These are phyloP conservation scores for Aspergillus puulaauensis DNA, from an alignment of 2,329 filamentous ascomycete species.

Conservation along the genomic window DNA sequence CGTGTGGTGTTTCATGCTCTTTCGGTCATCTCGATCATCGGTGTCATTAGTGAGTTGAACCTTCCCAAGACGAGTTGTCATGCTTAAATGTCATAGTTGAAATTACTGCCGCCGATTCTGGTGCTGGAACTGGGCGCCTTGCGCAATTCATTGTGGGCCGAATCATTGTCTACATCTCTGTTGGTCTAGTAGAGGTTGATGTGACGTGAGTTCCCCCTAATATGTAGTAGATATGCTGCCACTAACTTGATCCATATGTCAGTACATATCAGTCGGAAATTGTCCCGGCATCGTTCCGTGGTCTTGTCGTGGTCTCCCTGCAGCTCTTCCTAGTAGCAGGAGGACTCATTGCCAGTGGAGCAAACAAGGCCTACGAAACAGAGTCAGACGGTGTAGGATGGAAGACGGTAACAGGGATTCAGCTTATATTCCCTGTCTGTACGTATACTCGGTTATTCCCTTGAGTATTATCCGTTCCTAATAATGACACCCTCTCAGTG, in stretches of 20 bases:
- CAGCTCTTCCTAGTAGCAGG: not conserved
- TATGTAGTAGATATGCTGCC: too few species aligned
- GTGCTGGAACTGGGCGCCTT: not conserved
- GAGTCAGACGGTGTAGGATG: not conserved
- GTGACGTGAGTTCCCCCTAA: not conserved
- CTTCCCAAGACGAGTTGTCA: not conserved
- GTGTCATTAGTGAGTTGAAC: not conserved
- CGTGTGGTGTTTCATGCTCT: not conserved
- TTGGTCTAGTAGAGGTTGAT: not conserved
- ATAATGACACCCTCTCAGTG: not conserved
- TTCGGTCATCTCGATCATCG: not conserved
- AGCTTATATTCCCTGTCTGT: not conserved
- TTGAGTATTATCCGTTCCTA: not conserved
- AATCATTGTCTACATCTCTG: not conserved
- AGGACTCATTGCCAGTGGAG: not conserved
- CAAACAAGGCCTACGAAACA: not conserved
- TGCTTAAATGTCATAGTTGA: not conserved
- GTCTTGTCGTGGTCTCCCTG: not conserved
- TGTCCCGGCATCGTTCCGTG: not conserved
- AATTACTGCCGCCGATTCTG: not conserved
- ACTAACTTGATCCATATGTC: too few species aligned
- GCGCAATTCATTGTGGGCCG: constrained; percentile 1
- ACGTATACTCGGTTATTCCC: not conserved
- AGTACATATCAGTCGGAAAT: not conserved
- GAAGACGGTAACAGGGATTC: not conserved